phyloP scores from a whole-genome alignment of 1,284 basidiomycete genomes.

The Tilletia indica region DNA sequence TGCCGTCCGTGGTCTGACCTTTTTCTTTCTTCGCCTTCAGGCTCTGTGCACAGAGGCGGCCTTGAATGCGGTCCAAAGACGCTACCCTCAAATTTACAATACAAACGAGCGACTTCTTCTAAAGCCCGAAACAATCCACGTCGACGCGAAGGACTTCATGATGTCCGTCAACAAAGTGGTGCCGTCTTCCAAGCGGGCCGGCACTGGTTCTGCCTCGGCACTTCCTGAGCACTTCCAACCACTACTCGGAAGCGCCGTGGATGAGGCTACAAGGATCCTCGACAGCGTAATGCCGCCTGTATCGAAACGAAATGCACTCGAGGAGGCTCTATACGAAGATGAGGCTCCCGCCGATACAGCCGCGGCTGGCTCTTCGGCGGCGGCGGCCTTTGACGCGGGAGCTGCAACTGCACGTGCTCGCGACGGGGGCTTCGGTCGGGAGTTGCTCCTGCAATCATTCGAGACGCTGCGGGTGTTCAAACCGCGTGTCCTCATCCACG shows the following conservation, averaged over 20 bases:
- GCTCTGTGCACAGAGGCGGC: slow-evolving; percentile 77
- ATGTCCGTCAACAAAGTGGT: slow-evolving; percentile 85
- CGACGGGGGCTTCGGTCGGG: slow-evolving; percentile 50
- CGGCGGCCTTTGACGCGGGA: slow-evolving; percentile 17
- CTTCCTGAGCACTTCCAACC: slow-evolving; percentile 84
- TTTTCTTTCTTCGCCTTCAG: slow-evolving; percentile 13
- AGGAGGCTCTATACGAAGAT: slow-evolving; percentile 79
- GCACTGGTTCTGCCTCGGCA: slow-evolving; percentile 77
- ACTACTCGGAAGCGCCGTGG: slow-evolving; percentile 69
- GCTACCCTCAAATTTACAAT: slow-evolving; percentile 97
- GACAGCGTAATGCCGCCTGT: slow-evolving; percentile 56
- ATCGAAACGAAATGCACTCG: slow-evolving; percentile 63
- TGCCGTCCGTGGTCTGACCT: neutral
- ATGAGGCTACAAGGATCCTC: slow-evolving; percentile 71
- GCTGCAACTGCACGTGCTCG: slow-evolving; percentile 22
- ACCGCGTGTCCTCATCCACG: slow-evolving; percentile 82
- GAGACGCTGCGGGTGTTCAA: slow-evolving; percentile 86
- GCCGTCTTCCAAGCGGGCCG: slow-evolving; percentile 88
- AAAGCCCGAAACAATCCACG: slow-evolving; percentile 79
- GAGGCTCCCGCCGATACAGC: slow-evolving; percentile 64
- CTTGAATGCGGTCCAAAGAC: slow-evolving; percentile 89
- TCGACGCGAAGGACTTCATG: slow-evolving; percentile 93
- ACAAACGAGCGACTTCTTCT: slow-evolving; percentile 80
- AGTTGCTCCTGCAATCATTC: slow-evolving; percentile 66
- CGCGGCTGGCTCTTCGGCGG: slow-evolving; percentile 28